Percentiles rank a stretch among this genome's conserved stretches.
phyloP scores from a whole-genome alignment of 2,329 filamentous ascomycete genomes.

The Emergomyces orientalis region DNA sequence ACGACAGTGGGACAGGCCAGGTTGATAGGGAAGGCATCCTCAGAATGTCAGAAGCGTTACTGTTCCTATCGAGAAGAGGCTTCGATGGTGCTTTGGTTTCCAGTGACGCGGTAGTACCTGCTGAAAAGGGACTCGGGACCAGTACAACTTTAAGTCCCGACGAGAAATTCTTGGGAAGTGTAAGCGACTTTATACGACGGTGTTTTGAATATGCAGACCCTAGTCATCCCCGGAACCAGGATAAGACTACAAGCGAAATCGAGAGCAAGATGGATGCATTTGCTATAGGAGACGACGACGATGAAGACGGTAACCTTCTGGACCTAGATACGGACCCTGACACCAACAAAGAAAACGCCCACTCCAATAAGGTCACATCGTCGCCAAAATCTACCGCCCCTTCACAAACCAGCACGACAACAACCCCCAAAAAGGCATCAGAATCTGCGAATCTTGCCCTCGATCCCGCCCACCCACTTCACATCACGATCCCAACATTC shows the following conservation, averaged over 20 bases:
- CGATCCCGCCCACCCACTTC: slow-evolving; percentile 83
- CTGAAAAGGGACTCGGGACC: slow-evolving; percentile 28
- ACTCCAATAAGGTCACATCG: slow-evolving; percentile 17
- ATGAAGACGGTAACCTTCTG: slow-evolving; percentile 36
- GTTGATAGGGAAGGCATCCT: slow-evolving; percentile 94
- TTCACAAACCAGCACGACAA: slow-evolving; percentile 25
- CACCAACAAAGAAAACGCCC: slow-evolving; percentile 11
- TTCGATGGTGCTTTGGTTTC: slow-evolving; percentile 65
- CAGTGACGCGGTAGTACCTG: slow-evolving; percentile 42
- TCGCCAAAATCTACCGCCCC: slow-evolving; percentile 19
- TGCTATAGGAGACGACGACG: slow-evolving; percentile 67
- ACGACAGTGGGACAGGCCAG: slow-evolving; percentile 81
- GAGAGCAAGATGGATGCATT: slow-evolving; percentile 50
- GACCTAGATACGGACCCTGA: slow-evolving; percentile 9
- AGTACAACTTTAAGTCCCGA: slow-evolving; percentile 53
- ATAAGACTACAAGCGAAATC: slow-evolving; percentile 24
- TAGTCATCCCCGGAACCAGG: slow-evolving; percentile 56
- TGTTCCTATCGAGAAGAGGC: slow-evolving; percentile 85
- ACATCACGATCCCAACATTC: slow-evolving; percentile 95
- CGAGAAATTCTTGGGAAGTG: slow-evolving; percentile 82
- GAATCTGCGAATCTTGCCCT: slow-evolving; percentile 81
- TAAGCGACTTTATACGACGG: slow-evolving; percentile 88
- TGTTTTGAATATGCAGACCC: slow-evolving; percentile 98
- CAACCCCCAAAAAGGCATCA: slow-evolving; percentile 52
- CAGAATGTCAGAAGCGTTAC: slow-evolving; percentile 81